A percentile compares a stretch with the other conserved stretches of the same genome.
phyloP scores from a whole-genome alignment of 768 basidiomycete genomes.

The Collybiopsis confluens region DNA sequence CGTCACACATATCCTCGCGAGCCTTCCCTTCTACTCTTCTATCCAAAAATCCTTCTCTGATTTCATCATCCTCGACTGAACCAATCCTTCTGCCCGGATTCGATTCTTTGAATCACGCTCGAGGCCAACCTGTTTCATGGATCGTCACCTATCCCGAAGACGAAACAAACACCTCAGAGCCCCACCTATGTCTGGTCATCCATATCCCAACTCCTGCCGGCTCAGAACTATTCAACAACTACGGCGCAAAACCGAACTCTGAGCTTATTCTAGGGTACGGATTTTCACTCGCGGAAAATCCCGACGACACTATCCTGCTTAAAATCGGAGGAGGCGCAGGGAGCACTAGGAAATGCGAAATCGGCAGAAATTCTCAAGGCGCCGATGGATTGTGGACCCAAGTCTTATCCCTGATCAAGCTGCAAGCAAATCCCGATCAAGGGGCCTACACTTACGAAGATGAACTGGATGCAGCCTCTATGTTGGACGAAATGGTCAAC shows the following conservation, averaged over 20 bases:
- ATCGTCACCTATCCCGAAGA: conserved; percentile 40
- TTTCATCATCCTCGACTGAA: conserved; percentile 46
- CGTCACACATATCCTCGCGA: conserved; percentile 81
- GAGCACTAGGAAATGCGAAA: conserved; percentile 50
- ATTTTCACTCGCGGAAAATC: conserved; percentile 75
- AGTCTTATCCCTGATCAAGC: conserved; percentile 31
- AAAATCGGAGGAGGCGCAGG: conserved; percentile 54
- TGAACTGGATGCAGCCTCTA: conserved; percentile 62
- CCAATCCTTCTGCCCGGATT: conserved; percentile 86
- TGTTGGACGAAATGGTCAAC: conserved; percentile 65
- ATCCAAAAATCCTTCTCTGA: conserved; percentile 48
- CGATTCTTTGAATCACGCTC: conserved; percentile 83
- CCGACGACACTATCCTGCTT: conserved; percentile 82
- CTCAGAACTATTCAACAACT: conserved; percentile 82
- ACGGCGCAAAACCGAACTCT: conserved; percentile 86
- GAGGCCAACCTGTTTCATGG: conserved; percentile 83
- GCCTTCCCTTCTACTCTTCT: conserved; percentile 87
- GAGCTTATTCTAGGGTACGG: conserved; percentile 92
- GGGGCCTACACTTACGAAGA: conserved; percentile 43
- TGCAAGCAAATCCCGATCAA: conserved; percentile 19
- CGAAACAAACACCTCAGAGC: conserved; percentile 11
- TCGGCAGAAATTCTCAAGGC: conserved; percentile 53
- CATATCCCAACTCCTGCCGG: conserved; percentile 38
- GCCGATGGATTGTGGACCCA: conserved; percentile 60
- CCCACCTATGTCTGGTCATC: conserved; percentile 58